phyloP scores from a whole-genome alignment of 1,284 basidiomycete genomes.

The Meripilus lineatus region DNA sequence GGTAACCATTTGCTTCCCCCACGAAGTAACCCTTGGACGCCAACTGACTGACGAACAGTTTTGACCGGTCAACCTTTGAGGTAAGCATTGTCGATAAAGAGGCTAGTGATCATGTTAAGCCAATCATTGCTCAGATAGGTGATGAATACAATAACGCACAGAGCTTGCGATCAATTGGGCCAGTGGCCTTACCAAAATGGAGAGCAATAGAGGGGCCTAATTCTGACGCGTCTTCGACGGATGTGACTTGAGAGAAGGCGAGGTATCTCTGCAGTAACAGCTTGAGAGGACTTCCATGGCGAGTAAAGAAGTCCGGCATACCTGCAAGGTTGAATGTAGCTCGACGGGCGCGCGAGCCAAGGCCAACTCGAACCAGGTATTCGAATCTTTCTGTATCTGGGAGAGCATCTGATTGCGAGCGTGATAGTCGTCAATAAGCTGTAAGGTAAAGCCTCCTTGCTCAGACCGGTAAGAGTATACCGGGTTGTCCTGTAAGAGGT shows the following conservation, averaged over 20 bases:
- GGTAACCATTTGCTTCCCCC: conserved; percentile 82
- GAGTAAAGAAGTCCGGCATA: conserved; percentile 24
- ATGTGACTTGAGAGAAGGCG: conserved; percentile 62
- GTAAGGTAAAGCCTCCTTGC: conserved; percentile 68
- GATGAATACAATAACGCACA: conserved; percentile 48
- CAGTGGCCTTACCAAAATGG: conserved; percentile 77
- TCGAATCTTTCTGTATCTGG: conserved; percentile 70
- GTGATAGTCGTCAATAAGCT: conserved; percentile 85
- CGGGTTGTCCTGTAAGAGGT: conserved; percentile 72
- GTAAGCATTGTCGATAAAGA: conserved; percentile 56
- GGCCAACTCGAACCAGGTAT: conserved; percentile 82
- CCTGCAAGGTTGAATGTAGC: conserved; percentile 88
- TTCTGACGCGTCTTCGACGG: conserved; percentile 72
- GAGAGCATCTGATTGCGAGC: conserved; percentile 83
- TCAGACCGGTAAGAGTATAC: conserved; percentile 81
- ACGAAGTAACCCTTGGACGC: conserved; percentile 83
- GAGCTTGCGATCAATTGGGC: conserved; percentile 75
- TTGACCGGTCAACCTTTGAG: conserved; percentile 72
- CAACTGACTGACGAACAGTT: conserved; percentile 73
- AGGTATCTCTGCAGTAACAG: conserved; percentile 68
- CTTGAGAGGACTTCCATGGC: neutral
- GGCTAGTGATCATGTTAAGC: conserved; percentile 36
- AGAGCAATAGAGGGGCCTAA: conserved; percentile 88
- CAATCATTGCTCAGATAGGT: neutral
- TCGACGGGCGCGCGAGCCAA: conserved; percentile 88